Evolutionary conservation across 75 land plant genomes (phyloP).

Genomic region (Isoetes taiwanensis): DNA sequence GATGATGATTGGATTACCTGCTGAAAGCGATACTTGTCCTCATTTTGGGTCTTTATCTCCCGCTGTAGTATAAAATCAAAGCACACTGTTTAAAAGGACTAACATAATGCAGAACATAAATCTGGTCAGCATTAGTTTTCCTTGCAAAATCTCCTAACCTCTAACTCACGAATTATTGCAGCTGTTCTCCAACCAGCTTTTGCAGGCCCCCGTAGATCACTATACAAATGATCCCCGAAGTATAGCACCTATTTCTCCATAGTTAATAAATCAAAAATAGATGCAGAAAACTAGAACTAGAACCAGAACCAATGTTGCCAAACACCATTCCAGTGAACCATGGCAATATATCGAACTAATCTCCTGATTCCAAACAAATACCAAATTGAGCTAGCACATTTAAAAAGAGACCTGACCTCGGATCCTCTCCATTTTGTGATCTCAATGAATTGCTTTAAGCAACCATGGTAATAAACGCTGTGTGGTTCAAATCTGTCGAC

Average conservation of each 20-base stretch:
- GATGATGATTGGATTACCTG: conserved; percentile 44
- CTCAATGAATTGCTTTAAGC: conserved; percentile 71
- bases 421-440: conserved; percentile 94
- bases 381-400: too few species aligned
- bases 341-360: too few species aligned
- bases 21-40: conserved; percentile 65
- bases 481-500: conserved; percentile 61
- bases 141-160: too few species aligned
- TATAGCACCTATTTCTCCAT: conserved; percentile 53
- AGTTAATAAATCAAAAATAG: too few species aligned
- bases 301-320: too few species aligned
- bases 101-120: too few species aligned
- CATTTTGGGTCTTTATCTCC: conserved; percentile 72
- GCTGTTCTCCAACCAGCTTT: conserved; percentile 99
- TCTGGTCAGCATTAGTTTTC: too few species aligned
- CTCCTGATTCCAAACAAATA: too few species aligned
- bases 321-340: too few species aligned
- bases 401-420: conserved; percentile 37
- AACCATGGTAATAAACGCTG: conserved; percentile 88
- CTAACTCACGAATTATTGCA: conserved; percentile 89
- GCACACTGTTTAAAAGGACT: too few species aligned
- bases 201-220: conserved; percentile 93
- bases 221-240: conserved; percentile 95
- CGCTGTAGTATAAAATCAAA: conserved; percentile 47
- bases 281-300: too few species aligned